Percentiles rank a stretch among this genome's conserved stretches.
Conservation (phyloP, 169 alveolate genomes). For the Plasmodium sp. region DNA sequence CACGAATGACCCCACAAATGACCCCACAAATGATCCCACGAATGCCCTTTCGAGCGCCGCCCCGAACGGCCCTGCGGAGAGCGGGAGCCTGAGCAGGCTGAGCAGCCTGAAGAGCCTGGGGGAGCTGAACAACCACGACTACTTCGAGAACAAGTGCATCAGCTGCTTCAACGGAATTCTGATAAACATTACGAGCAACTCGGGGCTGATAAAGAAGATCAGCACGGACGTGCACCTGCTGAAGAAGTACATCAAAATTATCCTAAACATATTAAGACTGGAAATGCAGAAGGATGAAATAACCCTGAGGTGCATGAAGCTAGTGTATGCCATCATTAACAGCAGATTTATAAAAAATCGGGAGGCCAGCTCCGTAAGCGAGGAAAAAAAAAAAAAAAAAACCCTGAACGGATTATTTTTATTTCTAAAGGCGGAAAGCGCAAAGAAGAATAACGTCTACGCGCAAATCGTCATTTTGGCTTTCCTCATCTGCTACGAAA, state of each 20-base stretch:
- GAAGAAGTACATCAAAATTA: slow-evolving; percentile 54
- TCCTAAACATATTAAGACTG: slow-evolving; percentile 47
- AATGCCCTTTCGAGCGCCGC: neutral
- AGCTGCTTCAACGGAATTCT: slow-evolving; percentile 52
- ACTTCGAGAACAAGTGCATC: slow-evolving; percentile 67
- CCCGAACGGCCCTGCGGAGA: neutral
- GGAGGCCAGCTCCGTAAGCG: neutral
- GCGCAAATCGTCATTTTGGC: slow-evolving; percentile 46
- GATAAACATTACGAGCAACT: slow-evolving; percentile 24
- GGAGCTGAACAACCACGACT: slow-evolving; percentile 26
- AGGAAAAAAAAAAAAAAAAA: slow-evolving; percentile 28
- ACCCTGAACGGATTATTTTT: slow-evolving; percentile 6
- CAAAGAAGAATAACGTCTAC: slow-evolving; percentile 63
- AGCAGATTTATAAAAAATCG: slow-evolving; percentile 42
- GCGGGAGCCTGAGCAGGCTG: neutral
- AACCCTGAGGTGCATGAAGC: slow-evolving; percentile 66
- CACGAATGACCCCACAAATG: no score
- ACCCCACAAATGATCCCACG: neutral
- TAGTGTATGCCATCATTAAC: slow-evolving; percentile 57
- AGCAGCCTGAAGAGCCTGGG: slow-evolving; percentile 3
- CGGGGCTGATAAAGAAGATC: slow-evolving; percentile 59
- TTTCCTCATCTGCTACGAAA: slow-evolving; percentile 39
- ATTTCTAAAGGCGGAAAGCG: slow-evolving; percentile 50
- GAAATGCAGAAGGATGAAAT: slow-evolving; percentile 69
- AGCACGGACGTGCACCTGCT: slow-evolving; percentile 22